Base-by-base conservation (phyloP, 2,329 filamentous ascomycete species). In the Drechslera avenae region DNA sequence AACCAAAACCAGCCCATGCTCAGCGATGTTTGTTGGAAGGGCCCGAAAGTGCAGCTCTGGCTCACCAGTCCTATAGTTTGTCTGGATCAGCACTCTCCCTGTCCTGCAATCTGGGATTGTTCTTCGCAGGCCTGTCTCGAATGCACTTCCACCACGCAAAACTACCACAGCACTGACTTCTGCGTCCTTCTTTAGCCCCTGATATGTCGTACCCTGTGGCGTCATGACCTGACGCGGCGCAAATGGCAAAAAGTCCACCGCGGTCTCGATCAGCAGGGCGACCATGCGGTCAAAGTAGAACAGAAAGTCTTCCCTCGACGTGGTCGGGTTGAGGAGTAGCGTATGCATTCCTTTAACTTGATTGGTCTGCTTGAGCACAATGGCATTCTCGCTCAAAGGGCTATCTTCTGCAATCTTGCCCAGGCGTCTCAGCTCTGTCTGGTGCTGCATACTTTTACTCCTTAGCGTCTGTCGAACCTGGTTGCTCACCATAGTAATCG, bases 201-300 rank as follows among this genome's bases (percentile, higher is more conserved):
- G 74, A 69, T 97, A 97, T 23, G 75, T 75, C 53, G 83, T 76
- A 4, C 86, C 84, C 46, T 85, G 81, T 0, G 93, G 88, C 0
- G 93, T 97, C 34, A 83, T 77, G 44, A 97, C 82, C 10, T 78
- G 78, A 12, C 76, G 74, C 13, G 83, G 80, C 16, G 81, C 75
- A 72, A 93, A 97, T 13, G 83, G 81, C 49, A 90, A 89, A 67
- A 72, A 71, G 32, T 69, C 66, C 9, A 64, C 56, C 45, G 75
- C 81, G 67, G 76, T 82, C 73, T 97, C 93, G 39, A 97, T 84
- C 19, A 97, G 80, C 44, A 97, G 79, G n/a, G 89, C 85, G 2
- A 90, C 86, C 31, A 97, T 79, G 31, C 94, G 85, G 74, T 99
- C 91, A 73, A 97, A 97, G 75, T 97, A 97, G 75, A 97, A 97